Evolutionary conservation across 768 basidiomycete genomes (phyloP).

Genomic region (Dioszegia crocea): DNA sequence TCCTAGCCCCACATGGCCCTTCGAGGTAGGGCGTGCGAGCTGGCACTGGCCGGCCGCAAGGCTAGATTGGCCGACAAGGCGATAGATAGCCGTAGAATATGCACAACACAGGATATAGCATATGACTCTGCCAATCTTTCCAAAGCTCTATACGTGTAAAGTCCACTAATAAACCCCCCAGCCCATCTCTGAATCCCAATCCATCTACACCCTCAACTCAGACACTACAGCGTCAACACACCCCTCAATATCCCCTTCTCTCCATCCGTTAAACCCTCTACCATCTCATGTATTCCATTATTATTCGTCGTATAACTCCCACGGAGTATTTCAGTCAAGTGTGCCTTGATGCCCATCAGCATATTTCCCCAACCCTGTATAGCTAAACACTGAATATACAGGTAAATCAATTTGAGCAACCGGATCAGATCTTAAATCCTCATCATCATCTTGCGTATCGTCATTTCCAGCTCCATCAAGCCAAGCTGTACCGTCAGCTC

Average conservation of each 20-base stretch:
- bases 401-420: constrained; percentile 79
- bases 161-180: too few relatives aligned
- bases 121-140: too few relatives aligned
- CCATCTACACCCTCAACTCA: background rate
- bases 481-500: constrained; percentile 31
- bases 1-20: too few relatives aligned
- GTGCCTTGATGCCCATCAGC: constrained; percentile 34
- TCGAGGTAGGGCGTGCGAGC: too few relatives aligned
- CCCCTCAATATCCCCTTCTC: constrained; percentile 46
- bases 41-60: too few relatives aligned
- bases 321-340: constrained; percentile 43
- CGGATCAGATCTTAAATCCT: constrained; percentile 81
- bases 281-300: constrained; percentile 44
- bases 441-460: constrained; percentile 69
- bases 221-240: constrained; percentile 30
- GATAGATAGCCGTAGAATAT: too few relatives aligned
- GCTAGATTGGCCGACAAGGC: too few relatives aligned
- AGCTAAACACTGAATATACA: too few relatives aligned
- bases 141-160: too few relatives aligned
- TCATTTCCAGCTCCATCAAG: constrained; percentile 53
- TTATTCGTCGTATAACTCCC: constrained; percentile 46
- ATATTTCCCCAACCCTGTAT: background rate
- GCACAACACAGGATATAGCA: too few relatives aligned
- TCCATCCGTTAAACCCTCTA: constrained; percentile 33
- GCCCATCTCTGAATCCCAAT: background rate